phyloP scores from a whole-genome alignment of 345 rosid genomes.

The Corchorus olitorius region DNA sequence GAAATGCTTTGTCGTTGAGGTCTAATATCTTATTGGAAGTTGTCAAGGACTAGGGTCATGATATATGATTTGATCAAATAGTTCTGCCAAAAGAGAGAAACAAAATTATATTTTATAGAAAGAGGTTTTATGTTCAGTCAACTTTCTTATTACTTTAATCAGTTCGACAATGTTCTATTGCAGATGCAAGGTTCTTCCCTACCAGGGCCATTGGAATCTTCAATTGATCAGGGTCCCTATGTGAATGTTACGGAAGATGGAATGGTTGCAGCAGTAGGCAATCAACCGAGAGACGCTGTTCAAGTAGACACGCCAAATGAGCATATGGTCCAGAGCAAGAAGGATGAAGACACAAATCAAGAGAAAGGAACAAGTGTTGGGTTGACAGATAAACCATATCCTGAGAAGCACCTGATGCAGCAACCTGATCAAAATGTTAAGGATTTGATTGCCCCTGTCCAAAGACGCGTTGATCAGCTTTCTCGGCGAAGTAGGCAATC shows the following conservation, averaged over 20 bases:
- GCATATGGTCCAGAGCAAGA: slow-evolving; percentile 2
- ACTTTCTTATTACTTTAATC: background rate
- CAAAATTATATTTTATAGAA: background rate
- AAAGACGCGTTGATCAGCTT: slow-evolving; percentile 32
- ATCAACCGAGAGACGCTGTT: slow-evolving; percentile 3
- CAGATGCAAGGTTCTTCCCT: slow-evolving; percentile 26
- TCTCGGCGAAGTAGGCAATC: slow-evolving; percentile 33
- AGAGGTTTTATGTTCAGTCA: background rate
- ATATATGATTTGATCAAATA: background rate
- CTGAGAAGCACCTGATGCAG: background rate
- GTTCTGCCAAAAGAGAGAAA: background rate
- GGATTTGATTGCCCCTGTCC: slow-evolving; percentile 29
- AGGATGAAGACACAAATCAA: slow-evolving; percentile 18
- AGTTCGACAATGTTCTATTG: slow-evolving; percentile 1
- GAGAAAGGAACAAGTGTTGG: slow-evolving; percentile 10
- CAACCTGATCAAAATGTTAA: slow-evolving; percentile 20
- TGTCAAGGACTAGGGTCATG: background rate
- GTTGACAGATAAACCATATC: slow-evolving; percentile 4
- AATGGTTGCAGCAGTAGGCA: slow-evolving; percentile 40
- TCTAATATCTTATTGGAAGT: background rate
- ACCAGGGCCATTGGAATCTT: slow-evolving; percentile 21
- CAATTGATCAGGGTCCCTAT: slow-evolving; percentile 43
- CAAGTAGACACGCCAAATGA: slow-evolving; percentile 16
- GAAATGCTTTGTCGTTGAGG: background rate
- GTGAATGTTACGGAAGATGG: slow-evolving; percentile 41